Base-by-base conservation (phyloP, 352 stramenopile species). In the Phytopythium mirpurense region DNA sequence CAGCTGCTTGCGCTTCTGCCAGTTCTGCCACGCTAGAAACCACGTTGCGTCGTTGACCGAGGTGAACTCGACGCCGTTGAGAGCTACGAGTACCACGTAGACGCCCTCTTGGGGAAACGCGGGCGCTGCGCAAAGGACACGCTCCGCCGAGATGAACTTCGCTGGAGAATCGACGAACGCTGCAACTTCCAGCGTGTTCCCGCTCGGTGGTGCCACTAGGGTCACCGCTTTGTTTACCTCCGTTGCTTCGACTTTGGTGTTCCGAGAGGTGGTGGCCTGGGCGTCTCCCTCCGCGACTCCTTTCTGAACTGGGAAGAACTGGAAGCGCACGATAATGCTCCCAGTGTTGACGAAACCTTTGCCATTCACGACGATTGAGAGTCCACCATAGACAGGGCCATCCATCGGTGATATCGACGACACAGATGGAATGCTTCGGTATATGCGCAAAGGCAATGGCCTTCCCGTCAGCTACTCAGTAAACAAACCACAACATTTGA, bases 11-110 rank as follows among this genome's bases (percentile, higher is more conserved):
- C 80, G 66, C 27, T 78, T 82, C 54, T 92, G 81, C 83, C 83
- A 93, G 56, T 90, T 93, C 26, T 88, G 77, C 83, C 83, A 93
- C n/a, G 70, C 67, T 29, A 90, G 57, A 49, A 88, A 89, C 79
- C 75, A 92, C 16, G 78, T 74, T 9, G 63, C 55, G 5, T 75
- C 68, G 46, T 69, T 82, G 6, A 79, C 59, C 2, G 57, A 45
- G 53, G 70, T 83, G 60, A 90, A 91, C 27, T 88, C 77, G 23
- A 83, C 60, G 21, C 75, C 72, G 27, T 93, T 91, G 0, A 91
- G 57, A 8, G 76, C 69, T 27, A 91, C 63, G 0, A 78, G 56
- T 1, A 93, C 74, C 19, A 66, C 74, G 55, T 84, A 91, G 16
- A 91, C 63, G 8, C 81, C 81, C 41, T 91, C 78, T 12, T 74